A percentile compares a stretch with the other conserved stretches of the same genome.
phyloP scores from a whole-genome alignment of 306 rosid genomes.

The Albizia julibrissin region DNA sequence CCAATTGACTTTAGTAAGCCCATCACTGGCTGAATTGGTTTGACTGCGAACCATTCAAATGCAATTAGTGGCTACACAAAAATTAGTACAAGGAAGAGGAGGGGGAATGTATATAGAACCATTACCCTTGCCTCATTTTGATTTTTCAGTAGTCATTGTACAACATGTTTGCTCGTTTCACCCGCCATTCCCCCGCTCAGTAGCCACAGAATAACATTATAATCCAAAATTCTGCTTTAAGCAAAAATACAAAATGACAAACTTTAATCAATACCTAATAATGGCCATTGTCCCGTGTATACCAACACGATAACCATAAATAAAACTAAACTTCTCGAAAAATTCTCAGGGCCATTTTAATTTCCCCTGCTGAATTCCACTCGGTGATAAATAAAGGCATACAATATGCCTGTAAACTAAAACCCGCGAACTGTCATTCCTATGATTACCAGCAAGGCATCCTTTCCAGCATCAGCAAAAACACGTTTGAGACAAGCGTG shows the following conservation, averaged over 20 bases:
- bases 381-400: neutral
- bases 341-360: neutral
- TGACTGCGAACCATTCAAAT: constrained; percentile 39
- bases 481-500: neutral
- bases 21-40: constrained; percentile 36
- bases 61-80: neutral
- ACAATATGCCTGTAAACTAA: neutral
- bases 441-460: neutral
- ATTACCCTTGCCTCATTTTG: constrained; percentile 48
- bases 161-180: constrained; percentile 12
- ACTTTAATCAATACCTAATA: neutral
- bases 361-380: neutral
- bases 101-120: neutral
- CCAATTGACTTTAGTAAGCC: constrained; percentile 62
- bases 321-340: neutral
- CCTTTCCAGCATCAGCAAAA: neutral
- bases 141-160: constrained; percentile 30
- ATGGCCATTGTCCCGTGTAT: neutral
- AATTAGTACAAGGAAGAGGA: neutral
- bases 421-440: neutral
- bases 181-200: neutral
- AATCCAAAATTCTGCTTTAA: constrained; percentile 16
- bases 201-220: neutral
- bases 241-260: neutral
- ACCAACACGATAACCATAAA: neutral